Conservation (phyloP, 2,329 filamentous ascomycete genomes). For the Pezicula radicicola region DNA sequence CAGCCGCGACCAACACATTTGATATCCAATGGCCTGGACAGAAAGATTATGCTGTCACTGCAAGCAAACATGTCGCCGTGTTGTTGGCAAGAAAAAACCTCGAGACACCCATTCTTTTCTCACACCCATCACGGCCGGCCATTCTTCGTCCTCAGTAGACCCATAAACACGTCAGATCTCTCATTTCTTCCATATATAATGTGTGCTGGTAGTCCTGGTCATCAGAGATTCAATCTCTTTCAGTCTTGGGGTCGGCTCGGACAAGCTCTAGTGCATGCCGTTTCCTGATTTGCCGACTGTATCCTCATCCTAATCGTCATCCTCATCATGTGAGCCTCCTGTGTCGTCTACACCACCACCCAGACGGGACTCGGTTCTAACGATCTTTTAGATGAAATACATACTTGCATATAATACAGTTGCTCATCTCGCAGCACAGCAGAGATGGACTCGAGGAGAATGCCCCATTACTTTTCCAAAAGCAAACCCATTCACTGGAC, state of each 20-base stretch:
- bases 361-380: too few species aligned
- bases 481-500: not conserved
- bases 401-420: too few species aligned
- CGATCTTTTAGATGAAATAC: too few species aligned
- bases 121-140: conserved; percentile 66
- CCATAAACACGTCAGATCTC: conserved; percentile 44
- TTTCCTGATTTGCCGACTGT: too few species aligned
- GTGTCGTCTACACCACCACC: too few species aligned
- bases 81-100: conserved; percentile 30
- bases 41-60: not conserved
- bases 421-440: too few species aligned
- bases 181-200: not conserved
- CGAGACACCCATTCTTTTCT: conserved; percentile 54
- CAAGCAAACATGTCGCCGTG: not conserved
- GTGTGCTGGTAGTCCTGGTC: conserved; percentile 4
- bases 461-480: too few species aligned
- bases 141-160: conserved; percentile 70
- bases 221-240: not conserved
- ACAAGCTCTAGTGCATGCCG: too few species aligned
- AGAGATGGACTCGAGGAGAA: too few species aligned
- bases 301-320: too few species aligned
- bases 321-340: too few species aligned
- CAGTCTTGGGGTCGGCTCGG: not conserved
- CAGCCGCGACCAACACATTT: not conserved
- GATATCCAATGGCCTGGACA: not conserved